phyloP scores from a whole-genome alignment of 805 yeast species.

The Zygosaccharomyces siamensis region DNA sequence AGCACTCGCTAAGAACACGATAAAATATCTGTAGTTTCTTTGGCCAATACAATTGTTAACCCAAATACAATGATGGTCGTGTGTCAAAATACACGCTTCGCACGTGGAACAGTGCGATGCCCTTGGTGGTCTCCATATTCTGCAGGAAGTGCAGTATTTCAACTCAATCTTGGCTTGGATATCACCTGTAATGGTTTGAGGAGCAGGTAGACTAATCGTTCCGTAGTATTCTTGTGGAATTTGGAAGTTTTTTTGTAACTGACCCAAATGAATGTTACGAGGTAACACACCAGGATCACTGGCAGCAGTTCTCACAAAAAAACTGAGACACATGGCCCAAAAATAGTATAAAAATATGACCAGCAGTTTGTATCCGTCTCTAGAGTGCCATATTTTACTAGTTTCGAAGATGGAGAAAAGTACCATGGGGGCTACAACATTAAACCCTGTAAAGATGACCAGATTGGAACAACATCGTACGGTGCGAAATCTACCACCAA shows the following conservation, averaged over 20 bases:
- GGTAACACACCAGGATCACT: constrained; percentile 72
- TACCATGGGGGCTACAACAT: constrained; percentile 44
- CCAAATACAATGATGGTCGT: constrained; percentile 70
- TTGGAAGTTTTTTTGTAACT: constrained; percentile 31
- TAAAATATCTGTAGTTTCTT: constrained; percentile 61
- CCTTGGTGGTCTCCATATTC: constrained; percentile 72
- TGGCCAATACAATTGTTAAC: constrained; percentile 74
- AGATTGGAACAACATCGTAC: constrained; percentile 39
- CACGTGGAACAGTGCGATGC: constrained; percentile 72
- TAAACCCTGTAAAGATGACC: constrained; percentile 35
- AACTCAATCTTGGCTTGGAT: constrained; percentile 41
- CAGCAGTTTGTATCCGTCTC: constrained; percentile 20
- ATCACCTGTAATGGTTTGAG: constrained; percentile 7
- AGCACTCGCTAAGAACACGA: constrained; percentile 44
- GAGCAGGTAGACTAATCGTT: constrained; percentile 46
- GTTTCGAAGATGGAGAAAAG: constrained; percentile 50
- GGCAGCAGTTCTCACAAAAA: constrained; percentile 50
- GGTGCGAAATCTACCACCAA: constrained; percentile 62
- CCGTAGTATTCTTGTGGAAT: constrained; percentile 58
- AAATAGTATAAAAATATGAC: constrained; percentile 55
- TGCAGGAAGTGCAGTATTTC: constrained; percentile 60
- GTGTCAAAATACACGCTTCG: constrained; percentile 54
- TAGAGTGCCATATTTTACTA: constrained; percentile 21
- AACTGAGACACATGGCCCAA: constrained; percentile 46
- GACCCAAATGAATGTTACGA: constrained; percentile 54